Conservation (phyloP, 306 rosid genomes). For the Cyamopsis tetragonoloba region DNA sequence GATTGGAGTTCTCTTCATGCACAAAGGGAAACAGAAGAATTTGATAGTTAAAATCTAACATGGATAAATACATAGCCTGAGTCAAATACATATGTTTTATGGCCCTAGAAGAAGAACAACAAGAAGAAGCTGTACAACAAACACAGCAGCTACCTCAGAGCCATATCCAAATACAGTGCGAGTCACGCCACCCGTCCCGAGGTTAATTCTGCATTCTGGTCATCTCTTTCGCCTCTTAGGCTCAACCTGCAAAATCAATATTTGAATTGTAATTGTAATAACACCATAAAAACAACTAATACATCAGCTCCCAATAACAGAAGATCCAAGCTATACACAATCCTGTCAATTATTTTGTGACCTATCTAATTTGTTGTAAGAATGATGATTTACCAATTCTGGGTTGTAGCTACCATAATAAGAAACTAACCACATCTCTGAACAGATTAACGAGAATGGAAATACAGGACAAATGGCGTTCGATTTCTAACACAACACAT, state of each 20-base stretch:
- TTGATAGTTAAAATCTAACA: conserved; percentile 20
- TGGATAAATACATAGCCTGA: conserved; percentile 21
- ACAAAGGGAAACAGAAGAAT: conserved; percentile 12
- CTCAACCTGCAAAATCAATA: conserved; percentile 31
- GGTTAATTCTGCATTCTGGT: conserved; percentile 1
- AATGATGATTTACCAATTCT: background rate
- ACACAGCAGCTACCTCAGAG: conserved; percentile 11
- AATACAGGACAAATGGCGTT: background rate
- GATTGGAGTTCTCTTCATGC: conserved; percentile 4
- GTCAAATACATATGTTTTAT: conserved; percentile 28
- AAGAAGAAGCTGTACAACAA: conserved; percentile 37
- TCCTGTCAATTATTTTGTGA: background rate
- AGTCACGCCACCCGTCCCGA: background rate
- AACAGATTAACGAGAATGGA: background rate
- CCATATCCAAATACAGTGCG: conserved; percentile 3
- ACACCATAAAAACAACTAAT: background rate
- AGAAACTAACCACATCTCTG: background rate
- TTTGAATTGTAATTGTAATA: background rate
- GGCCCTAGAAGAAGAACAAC: too few relatives aligned
- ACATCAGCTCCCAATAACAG: background rate
- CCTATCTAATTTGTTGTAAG: background rate
- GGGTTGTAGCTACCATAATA: background rate
- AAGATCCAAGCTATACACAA: background rate
- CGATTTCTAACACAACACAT: background rate
- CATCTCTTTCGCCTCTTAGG: conserved; percentile 35